Percentiles rank a stretch among this genome's conserved stretches.
Conservation (phyloP, 1,284 basidiomycete species). For the Sporisorium exsertum region DNA sequence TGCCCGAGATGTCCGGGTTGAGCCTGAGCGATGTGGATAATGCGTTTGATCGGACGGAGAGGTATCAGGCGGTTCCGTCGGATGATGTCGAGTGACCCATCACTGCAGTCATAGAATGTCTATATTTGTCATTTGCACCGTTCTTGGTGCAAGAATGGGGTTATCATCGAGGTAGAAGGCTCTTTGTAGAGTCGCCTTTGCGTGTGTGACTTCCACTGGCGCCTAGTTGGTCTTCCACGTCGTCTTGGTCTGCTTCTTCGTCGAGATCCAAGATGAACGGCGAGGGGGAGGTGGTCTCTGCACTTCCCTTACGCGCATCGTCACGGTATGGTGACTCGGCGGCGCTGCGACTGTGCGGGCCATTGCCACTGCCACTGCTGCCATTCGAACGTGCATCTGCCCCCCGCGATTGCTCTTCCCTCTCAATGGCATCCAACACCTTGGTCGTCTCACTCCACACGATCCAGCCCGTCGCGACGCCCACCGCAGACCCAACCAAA, state of each 20-base stretch:
- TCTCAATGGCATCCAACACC: slow-evolving; percentile 27
- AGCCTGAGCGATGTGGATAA: slow-evolving; percentile 42
- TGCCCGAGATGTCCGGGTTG: slow-evolving; percentile 54
- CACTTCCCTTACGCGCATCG: not conserved
- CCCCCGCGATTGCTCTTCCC: slow-evolving; percentile 8
- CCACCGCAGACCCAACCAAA: slow-evolving; percentile 27
- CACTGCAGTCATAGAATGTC: not conserved
- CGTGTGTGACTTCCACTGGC: not conserved
- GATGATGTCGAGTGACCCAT: slow-evolving; percentile 1
- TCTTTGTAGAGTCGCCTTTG: not conserved
- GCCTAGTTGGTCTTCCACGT: slow-evolving; percentile 2
- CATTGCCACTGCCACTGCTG: not conserved
- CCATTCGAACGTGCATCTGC: not conserved
- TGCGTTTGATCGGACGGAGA: not conserved
- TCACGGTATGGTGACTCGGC: slow-evolving; percentile 10
- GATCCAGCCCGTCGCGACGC: slow-evolving; percentile 41
- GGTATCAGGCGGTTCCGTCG: slow-evolving; percentile 26
- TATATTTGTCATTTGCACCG: not conserved
- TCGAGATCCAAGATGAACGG: slow-evolving; percentile 38
- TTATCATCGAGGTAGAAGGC: slow-evolving; percentile 17
- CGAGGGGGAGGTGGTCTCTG: not conserved
- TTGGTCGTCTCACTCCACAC: slow-evolving; percentile 44
- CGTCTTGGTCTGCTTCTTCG: slow-evolving; percentile 2
- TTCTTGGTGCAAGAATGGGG: not conserved
- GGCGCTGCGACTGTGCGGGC: not conserved